These are phyloP conservation scores for Fusarium sarcochroum DNA, from an alignment of 2,329 filamentous ascomycete species.

Conservation along the genomic window DNA sequence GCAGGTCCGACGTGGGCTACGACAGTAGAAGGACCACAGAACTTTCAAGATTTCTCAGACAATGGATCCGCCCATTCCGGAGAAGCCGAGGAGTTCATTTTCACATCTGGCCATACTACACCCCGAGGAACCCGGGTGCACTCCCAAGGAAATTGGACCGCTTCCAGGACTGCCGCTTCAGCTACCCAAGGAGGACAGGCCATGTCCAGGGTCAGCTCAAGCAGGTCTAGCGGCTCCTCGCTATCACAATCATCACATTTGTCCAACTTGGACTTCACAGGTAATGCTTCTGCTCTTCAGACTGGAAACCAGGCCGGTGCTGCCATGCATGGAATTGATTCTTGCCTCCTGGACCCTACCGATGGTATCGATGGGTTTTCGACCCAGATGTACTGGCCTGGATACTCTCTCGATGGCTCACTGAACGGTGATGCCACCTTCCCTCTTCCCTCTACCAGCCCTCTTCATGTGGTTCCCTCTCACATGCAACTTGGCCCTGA, in stretches of 20 bases:
- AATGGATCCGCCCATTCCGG: constrained; percentile 64
- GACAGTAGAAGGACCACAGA: constrained; percentile 72
- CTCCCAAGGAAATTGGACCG: constrained; percentile 61
- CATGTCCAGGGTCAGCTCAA: constrained; percentile 58
- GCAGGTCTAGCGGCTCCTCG: constrained; percentile 59
- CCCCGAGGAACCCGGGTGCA: constrained; percentile 64
- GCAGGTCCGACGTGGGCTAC: constrained; percentile 69
- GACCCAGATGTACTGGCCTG: constrained; percentile 66
- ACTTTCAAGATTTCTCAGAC: constrained; percentile 68
- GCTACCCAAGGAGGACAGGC: constrained; percentile 53
- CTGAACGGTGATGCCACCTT: constrained; percentile 60
- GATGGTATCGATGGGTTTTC: constrained; percentile 62
- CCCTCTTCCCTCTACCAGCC: constrained; percentile 58
- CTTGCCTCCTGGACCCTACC: constrained; percentile 65
- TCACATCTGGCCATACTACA: constrained; percentile 68
- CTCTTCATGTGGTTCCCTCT: constrained; percentile 68
- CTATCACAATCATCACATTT: constrained; percentile 66
- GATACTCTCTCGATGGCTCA: constrained; percentile 61
- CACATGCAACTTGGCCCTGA: constrained; percentile 70
- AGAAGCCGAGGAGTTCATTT: constrained; percentile 69
- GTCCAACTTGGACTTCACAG: constrained; percentile 67
- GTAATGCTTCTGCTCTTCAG: constrained; percentile 62
- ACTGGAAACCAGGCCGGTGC: constrained; percentile 56
- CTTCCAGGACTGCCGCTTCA: constrained; percentile 54
- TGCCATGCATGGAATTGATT: constrained; percentile 63